Percentiles rank a stretch among this genome's conserved stretches.
Conservation (phyloP, 768 basidiomycete species). For the Xerocomellus amylosporus region DNA sequence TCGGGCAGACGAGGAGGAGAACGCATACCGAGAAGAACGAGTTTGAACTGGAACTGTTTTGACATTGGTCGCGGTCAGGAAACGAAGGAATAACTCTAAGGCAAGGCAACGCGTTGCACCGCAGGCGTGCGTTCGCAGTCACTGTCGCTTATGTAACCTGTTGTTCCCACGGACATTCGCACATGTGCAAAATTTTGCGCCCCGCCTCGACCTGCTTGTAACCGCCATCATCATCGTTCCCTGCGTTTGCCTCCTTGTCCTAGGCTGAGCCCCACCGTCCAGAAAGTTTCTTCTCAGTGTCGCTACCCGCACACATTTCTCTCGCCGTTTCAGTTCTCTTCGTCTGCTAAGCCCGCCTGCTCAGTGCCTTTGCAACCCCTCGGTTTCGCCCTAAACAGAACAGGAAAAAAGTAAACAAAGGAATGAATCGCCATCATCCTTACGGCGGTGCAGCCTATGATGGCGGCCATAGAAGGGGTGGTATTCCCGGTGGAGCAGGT, state of each 20-base stretch:
- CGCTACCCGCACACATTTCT: constrained; percentile 17
- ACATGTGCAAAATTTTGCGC: constrained; percentile 37
- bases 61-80: constrained; percentile 60
- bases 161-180: constrained; percentile 23
- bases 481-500: constrained; percentile 62
- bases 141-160: constrained; percentile 23
- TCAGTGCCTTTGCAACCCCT: constrained; percentile 24
- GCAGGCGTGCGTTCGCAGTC: constrained; percentile 12
- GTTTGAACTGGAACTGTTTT: constrained; percentile 92
- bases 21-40: constrained; percentile 82
- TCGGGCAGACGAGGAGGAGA: neutral
- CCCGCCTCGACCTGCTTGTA: constrained; percentile 19
- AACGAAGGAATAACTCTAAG: constrained; percentile 13
- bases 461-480: constrained; percentile 58
- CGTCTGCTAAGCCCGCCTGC: constrained; percentile 26
- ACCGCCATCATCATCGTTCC: constrained; percentile 39
- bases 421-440: constrained; percentile 89
- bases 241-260: constrained; percentile 21
- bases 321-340: constrained; percentile 16
- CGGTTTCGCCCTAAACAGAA: constrained; percentile 30
- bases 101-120: constrained; percentile 1
- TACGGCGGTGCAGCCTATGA: constrained; percentile 68
- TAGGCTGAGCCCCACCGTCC: constrained; percentile 25
- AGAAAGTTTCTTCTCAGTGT: constrained; percentile 24
- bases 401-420: constrained; percentile 18